Conservation (phyloP, 495 filamentous ascomycete species). For the Podospora comata region DNA sequence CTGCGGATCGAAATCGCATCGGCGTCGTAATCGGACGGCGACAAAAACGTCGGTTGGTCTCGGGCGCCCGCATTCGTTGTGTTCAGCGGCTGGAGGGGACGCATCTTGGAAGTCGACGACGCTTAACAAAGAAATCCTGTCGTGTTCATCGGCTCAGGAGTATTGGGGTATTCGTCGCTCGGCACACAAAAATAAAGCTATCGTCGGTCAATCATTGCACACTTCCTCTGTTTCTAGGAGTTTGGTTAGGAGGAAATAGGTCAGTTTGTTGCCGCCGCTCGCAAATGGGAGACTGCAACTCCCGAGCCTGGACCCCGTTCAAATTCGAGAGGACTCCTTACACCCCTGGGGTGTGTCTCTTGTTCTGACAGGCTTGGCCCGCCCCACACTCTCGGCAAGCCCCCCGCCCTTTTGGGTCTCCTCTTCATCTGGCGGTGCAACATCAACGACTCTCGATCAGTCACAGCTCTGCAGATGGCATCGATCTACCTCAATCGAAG, state of each 20-base stretch:
- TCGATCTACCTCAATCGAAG: background rate
- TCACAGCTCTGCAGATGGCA: background rate
- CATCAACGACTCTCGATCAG: background rate
- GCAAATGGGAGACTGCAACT: background rate
- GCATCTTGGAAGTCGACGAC: background rate
- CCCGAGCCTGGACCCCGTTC: background rate
- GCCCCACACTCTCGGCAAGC: background rate
- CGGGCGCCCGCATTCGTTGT: conserved; percentile 24
- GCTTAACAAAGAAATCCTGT: background rate
- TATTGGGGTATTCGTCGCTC: background rate
- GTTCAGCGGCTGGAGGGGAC: conserved; percentile 31
- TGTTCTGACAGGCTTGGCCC: background rate
- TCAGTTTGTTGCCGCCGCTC: background rate
- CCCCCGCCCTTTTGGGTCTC: no score
- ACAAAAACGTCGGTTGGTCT: conserved; percentile 49
- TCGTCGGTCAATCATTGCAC: conserved; percentile 14
- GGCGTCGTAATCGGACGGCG: conserved; percentile 63
- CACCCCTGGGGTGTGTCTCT: background rate
- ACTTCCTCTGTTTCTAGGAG: background rate
- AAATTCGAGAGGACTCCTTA: background rate
- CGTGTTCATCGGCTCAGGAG: background rate
- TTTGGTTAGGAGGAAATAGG: background rate
- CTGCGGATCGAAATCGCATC: conserved; percentile 65
- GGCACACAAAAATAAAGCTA: background rate
- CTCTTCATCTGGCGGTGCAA: background rate